Conservation (phyloP, 75 land plant genomes). For the Cryptomeria japonica region DNA sequence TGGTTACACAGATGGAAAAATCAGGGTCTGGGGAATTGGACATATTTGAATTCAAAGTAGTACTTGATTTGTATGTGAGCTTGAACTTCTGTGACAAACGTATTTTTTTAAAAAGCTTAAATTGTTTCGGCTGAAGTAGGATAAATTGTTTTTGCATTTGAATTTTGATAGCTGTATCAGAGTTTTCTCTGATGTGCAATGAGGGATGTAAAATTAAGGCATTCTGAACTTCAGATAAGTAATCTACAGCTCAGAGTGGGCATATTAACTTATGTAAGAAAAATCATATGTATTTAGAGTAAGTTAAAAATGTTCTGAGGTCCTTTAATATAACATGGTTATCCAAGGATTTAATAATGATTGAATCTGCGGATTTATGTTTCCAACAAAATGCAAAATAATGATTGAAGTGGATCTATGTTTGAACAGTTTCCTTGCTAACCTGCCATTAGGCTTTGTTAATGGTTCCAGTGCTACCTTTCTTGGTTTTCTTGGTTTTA, state of each 20-base stretch:
- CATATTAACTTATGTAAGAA: background rate
- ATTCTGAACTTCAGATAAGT: background rate
- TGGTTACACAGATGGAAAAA: constrained; percentile 53
- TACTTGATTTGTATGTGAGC: background rate
- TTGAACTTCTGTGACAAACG: background rate
- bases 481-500: too few species aligned
- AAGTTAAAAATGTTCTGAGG: background rate
- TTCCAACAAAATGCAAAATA: background rate
- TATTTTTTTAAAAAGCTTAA: background rate
- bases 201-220: background rate
- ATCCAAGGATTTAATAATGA: background rate
- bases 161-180: background rate
- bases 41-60: background rate
- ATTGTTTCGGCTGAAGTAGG: background rate
- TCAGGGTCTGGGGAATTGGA: constrained; percentile 42
- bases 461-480: background rate
- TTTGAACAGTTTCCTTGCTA: background rate
- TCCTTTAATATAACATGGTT: background rate
- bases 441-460: background rate
- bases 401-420: background rate
- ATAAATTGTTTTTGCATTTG: background rate
- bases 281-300: background rate
- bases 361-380: too few species aligned
- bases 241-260: background rate
- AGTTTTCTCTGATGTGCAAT: constrained; percentile 1